phyloP scores from a whole-genome alignment of 495 filamentous ascomycete genomes.

The Penicillium lagena region DNA sequence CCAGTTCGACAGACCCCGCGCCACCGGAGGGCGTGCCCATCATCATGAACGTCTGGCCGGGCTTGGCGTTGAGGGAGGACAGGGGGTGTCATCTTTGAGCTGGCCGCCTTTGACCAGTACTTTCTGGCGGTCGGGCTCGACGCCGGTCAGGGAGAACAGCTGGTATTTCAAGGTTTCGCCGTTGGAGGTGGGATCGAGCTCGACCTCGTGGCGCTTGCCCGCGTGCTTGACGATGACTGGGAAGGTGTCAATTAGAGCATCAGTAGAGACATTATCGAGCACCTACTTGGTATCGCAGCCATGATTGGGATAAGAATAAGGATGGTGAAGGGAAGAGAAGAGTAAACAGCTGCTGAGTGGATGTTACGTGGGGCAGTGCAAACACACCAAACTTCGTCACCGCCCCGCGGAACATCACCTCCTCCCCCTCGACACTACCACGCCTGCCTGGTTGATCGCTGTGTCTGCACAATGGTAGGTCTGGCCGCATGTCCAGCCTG shows the following conservation, averaged over 20 bases:
- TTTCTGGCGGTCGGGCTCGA: conserved; percentile 95
- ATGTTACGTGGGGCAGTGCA: conserved; percentile 32
- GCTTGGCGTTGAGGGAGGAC: conserved; percentile 75
- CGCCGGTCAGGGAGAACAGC: conserved; percentile 88
- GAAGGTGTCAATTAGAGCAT: conserved; percentile 9
- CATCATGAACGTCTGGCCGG: conserved; percentile 89
- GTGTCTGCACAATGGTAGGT: conserved; percentile 15
- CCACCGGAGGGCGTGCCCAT: conserved; percentile 79
- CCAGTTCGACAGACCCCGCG: conserved; percentile 47
- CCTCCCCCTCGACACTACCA: background rate
- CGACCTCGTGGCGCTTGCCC: conserved; percentile 89
- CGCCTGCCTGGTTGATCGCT: conserved; percentile 1
- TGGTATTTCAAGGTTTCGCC: conserved; percentile 95
- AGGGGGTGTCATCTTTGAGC: conserved; percentile 90
- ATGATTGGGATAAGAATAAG: conserved; percentile 29
- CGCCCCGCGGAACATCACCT: conserved; percentile 6
- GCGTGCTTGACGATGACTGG: conserved; percentile 90
- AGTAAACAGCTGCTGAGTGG: conserved; percentile 26
- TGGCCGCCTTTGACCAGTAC: conserved; percentile 89
- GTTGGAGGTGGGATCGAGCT: conserved; percentile 75
- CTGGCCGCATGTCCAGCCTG: background rate
- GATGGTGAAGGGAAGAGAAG: conserved; percentile 13
- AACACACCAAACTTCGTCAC: conserved; percentile 30
- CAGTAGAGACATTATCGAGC: background rate
- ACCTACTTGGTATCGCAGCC: conserved; percentile 57